phyloP scores from a whole-genome alignment of 139 green algal genomes.

The Chlorella sorokiniana region DNA sequence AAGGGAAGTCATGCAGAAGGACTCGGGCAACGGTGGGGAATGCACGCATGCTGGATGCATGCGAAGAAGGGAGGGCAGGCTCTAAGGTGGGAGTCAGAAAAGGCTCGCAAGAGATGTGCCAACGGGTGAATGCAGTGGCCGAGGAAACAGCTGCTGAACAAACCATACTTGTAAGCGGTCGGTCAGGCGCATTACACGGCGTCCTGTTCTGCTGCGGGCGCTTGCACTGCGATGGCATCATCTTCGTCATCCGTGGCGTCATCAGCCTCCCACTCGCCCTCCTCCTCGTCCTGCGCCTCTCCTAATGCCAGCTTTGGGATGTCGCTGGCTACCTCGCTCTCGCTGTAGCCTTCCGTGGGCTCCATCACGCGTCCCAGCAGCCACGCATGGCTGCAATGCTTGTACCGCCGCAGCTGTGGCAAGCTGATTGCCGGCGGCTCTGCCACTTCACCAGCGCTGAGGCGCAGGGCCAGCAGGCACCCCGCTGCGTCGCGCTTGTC shows the following conservation, averaged over 20 bases:
- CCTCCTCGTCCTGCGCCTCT: not conserved
- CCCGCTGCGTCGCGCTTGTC: conserved; percentile 11
- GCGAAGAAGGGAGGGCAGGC: too few relatives aligned
- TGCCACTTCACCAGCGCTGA: not conserved
- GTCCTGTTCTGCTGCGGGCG: too few relatives aligned
- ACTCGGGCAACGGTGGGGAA: too few relatives aligned
- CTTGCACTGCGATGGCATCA: too few relatives aligned
- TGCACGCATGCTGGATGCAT: too few relatives aligned
- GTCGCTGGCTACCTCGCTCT: not conserved
- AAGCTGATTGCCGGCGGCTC: not conserved
- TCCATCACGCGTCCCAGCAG: not conserved
- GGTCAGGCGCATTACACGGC: too few relatives aligned
- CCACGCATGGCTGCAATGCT: conserved; percentile 7
- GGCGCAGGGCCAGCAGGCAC: not conserved
- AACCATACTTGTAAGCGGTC: too few relatives aligned
- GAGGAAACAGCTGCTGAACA: too few relatives aligned
- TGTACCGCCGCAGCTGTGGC: not conserved
- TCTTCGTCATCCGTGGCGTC: not conserved
- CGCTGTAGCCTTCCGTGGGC: not conserved
- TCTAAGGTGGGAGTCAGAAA: too few relatives aligned
- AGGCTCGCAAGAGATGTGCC: too few relatives aligned
- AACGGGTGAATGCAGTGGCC: too few relatives aligned
- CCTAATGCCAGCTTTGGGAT: not conserved
- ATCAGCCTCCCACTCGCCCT: not conserved
- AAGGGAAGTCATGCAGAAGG: too few relatives aligned